Percentiles rank a stretch among this genome's conserved stretches.
These are phyloP conservation scores for Dendrobium huoshanense DNA, from an alignment of 106 monocot species.

Conservation along the genomic window DNA sequence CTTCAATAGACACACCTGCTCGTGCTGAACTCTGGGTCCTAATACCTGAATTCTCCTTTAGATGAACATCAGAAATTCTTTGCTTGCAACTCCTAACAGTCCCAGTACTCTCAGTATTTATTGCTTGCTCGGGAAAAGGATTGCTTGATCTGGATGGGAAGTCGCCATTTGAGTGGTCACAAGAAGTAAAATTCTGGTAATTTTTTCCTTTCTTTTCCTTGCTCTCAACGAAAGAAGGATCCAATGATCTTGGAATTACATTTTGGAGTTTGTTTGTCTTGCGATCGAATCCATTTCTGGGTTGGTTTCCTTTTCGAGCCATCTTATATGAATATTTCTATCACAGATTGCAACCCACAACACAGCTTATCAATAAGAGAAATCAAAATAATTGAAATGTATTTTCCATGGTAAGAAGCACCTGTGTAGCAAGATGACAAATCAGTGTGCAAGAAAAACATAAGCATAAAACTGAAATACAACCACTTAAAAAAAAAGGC, in stretches of 20 bases:
- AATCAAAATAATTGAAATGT: background rate
- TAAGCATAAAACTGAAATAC: background rate
- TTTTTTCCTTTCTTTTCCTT: conserved; percentile 16
- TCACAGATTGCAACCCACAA: background rate
- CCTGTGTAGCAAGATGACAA: background rate
- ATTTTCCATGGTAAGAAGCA: background rate
- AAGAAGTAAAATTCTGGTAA: conserved; percentile 12
- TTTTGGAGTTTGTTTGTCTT: conserved; percentile 21
- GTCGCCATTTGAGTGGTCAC: conserved; percentile 13
- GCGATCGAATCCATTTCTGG: conserved; percentile 36
- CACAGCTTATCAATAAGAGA: background rate
- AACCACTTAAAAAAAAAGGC: background rate
- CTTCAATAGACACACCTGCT: conserved; percentile 10
- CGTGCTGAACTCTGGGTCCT: conserved; percentile 12
- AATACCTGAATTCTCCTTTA: conserved; percentile 22
- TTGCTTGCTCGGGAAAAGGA: conserved; percentile 10
- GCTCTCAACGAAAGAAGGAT: conserved; percentile 18
- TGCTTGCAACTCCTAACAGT: conserved; percentile 28
- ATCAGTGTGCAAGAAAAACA: background rate
- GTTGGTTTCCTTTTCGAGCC: conserved; percentile 64
- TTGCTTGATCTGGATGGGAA: conserved; percentile 9
- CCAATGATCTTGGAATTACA: conserved; percentile 16
- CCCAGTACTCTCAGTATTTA: conserved; percentile 12
- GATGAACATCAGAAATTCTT: conserved; percentile 11
- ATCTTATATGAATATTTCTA: conserved; percentile 22